Percentiles rank a stretch among this genome's conserved stretches.
Conservation (phyloP, 805 yeast species). For the Yarrowia sp. region DNA sequence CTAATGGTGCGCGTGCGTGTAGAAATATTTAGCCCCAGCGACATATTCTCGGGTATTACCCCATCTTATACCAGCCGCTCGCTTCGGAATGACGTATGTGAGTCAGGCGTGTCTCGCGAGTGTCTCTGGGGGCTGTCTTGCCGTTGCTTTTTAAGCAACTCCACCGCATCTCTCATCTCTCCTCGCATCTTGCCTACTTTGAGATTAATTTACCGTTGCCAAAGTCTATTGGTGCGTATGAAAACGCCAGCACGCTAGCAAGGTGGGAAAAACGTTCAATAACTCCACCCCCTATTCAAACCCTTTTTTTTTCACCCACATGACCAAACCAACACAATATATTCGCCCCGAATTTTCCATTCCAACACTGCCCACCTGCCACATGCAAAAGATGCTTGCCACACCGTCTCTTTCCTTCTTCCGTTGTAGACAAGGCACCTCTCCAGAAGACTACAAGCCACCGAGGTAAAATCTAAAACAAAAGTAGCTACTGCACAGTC, state of each 20-base stretch:
- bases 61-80: too few relatives aligned
- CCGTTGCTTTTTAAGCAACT: not conserved
- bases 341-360: too few relatives aligned
- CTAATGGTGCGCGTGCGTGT: too few relatives aligned
- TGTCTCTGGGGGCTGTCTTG: too few relatives aligned
- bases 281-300: too few relatives aligned
- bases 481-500: not conserved
- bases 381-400: not conserved
- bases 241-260: too few relatives aligned
- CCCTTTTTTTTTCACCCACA: too few relatives aligned
- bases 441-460: not conserved
- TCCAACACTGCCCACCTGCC: not conserved
- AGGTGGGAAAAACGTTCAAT: too few relatives aligned
- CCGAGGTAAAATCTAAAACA: not conserved
- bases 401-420: not conserved
- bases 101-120: not conserved
- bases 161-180: not conserved
- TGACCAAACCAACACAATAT: too few relatives aligned
- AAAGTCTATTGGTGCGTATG: not conserved
- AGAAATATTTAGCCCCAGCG: too few relatives aligned
- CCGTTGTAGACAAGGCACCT: not conserved
- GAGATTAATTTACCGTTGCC: slow-evolving; percentile 1
- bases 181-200: slow-evolving; percentile 10
- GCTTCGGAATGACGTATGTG: not conserved
- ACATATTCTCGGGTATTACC: too few relatives aligned